Evolutionary conservation across 495 filamentous ascomycete genomes (phyloP).

Genomic region (Penicillium parvum): DNA sequence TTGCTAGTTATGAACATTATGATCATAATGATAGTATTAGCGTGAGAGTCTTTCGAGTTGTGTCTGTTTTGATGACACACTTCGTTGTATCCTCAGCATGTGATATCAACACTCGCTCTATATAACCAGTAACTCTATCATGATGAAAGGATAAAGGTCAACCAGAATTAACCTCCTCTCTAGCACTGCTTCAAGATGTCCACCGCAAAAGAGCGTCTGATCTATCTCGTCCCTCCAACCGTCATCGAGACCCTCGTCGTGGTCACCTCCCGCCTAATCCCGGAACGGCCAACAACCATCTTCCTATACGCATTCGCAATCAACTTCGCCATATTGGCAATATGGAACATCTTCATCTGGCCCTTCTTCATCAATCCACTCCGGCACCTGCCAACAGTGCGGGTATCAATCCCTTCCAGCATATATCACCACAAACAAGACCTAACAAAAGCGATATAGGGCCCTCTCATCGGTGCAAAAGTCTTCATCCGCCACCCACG

Average conservation of each 20-base stretch:
- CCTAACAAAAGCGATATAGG: too few relatives aligned
- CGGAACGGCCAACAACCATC: conserved; percentile 9
- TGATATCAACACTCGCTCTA: too few relatives aligned
- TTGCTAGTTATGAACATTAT: background rate
- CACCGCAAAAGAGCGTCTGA: conserved; percentile 3
- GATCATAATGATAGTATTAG: too few relatives aligned
- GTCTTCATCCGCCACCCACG: conserved; percentile 52
- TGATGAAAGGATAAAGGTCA: too few relatives aligned
- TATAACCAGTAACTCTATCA: too few relatives aligned
- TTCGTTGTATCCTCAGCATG: too few relatives aligned
- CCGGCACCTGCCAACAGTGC: conserved; percentile 53
- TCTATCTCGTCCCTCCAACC: conserved; percentile 4
- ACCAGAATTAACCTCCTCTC: too few relatives aligned
- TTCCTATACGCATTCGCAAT: conserved; percentile 11
- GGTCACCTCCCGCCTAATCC: conserved; percentile 1
- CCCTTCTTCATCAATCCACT: conserved; percentile 66
- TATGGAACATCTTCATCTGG: conserved; percentile 57
- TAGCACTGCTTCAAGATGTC: conserved; percentile 1
- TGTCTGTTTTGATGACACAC: too few relatives aligned
- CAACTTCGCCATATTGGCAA: conserved; percentile 17
- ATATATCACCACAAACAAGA: background rate
- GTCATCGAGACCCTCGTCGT: conserved; percentile 7
- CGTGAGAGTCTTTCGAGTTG: too few relatives aligned
- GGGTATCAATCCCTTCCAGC: conserved; percentile 26
- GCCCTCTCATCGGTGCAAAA: conserved; percentile 51